Evolutionary conservation across 345 rosid species (phyloP).

Genomic region (Acer saccharum): DNA sequence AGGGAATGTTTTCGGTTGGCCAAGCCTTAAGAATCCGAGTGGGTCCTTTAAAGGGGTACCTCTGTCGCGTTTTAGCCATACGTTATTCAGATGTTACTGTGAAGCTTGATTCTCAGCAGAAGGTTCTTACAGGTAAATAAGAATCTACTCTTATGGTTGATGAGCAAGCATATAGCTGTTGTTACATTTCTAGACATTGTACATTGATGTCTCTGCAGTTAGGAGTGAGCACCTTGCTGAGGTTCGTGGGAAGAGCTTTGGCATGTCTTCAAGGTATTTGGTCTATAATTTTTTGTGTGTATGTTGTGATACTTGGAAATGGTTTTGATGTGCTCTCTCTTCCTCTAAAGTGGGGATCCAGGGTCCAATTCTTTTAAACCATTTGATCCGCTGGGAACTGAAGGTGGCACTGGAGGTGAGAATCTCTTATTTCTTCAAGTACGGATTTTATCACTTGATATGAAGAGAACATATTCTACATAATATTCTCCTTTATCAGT

Average conservation of each 20-base stretch:
- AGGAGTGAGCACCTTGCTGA: slow-evolving; percentile 88
- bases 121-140: slow-evolving; percentile 69
- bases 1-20: slow-evolving; percentile 72
- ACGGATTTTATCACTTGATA: slow-evolving; percentile 8
- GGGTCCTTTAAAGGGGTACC: slow-evolving; percentile 93
- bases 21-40: slow-evolving; percentile 90
- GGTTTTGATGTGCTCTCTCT: slow-evolving; percentile 30
- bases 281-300: slow-evolving; percentile 16
- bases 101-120: slow-evolving; percentile 90
- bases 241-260: slow-evolving; percentile 70
- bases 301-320: slow-evolving; percentile 19
- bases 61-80: slow-evolving; percentile 84
- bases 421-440: slow-evolving; percentile 11
- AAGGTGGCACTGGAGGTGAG: slow-evolving; percentile 72
- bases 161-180: slow-evolving; percentile 8
- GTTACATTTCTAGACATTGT: slow-evolving; percentile 19
- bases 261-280: slow-evolving; percentile 45
- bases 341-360: slow-evolving; percentile 57
- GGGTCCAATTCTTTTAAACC: slow-evolving; percentile 60
- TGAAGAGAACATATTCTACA: background rate
- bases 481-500: background rate
- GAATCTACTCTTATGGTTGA: slow-evolving; percentile 12
- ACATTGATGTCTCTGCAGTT: slow-evolving; percentile 49
- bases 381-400: slow-evolving; percentile 69
- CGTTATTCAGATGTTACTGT: slow-evolving; percentile 82